phyloP scores from a whole-genome alignment of 179 eudicot species.

The Beta lomatogona region DNA sequence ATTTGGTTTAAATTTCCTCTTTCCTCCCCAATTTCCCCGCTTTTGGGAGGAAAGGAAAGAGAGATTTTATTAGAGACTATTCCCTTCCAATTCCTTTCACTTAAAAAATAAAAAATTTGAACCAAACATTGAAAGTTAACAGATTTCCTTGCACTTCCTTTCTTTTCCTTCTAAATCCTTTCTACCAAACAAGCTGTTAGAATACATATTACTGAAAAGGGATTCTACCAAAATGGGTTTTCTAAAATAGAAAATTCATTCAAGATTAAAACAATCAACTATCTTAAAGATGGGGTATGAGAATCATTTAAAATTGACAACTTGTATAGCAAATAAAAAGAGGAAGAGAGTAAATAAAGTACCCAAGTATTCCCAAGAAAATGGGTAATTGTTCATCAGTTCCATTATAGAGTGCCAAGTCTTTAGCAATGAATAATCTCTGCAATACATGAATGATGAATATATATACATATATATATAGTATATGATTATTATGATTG shows the following conservation, averaged over 20 bases:
- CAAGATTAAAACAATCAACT: not conserved
- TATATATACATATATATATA: not conserved
- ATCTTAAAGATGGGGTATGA: not conserved
- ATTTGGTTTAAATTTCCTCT: too few relatives aligned
- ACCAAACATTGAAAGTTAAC: too few relatives aligned
- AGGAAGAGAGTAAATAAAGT: not conserved
- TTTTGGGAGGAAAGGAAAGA: too few relatives aligned
- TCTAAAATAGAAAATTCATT: not conserved
- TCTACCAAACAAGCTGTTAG: not conserved
- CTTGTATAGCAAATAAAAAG: not conserved
- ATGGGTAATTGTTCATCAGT: constrained; percentile 54
- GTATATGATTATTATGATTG: too few relatives aligned
- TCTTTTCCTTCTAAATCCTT: too few relatives aligned
- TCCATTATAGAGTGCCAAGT: constrained; percentile 64
- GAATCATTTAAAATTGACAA: not conserved
- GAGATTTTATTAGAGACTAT: too few relatives aligned
- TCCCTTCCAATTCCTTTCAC: too few relatives aligned
- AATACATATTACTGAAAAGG: not conserved
- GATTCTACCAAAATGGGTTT: not conserved
- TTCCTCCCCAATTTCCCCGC: too few relatives aligned
- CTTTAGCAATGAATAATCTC: constrained; percentile 48
- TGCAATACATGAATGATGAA: constrained; percentile 17
- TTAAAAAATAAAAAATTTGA: too few relatives aligned
- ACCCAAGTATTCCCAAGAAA: constrained; percentile 63
- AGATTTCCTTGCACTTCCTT: too few relatives aligned